Conservation (phyloP, 805 yeast genomes). For the Cyberlindnera misumaiensis region DNA sequence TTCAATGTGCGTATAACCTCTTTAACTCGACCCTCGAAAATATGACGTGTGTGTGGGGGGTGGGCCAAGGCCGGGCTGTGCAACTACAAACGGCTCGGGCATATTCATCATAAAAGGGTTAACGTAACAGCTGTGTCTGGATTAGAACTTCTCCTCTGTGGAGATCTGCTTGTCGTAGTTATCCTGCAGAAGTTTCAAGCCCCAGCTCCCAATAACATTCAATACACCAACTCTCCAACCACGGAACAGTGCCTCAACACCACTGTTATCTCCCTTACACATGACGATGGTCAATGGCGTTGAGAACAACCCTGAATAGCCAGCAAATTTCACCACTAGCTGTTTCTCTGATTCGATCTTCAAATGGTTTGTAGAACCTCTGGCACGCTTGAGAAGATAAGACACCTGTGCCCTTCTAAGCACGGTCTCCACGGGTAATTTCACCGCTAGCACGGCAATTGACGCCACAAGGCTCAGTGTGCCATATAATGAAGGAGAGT, state of each 20-base stretch:
- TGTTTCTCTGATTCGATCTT: conserved; percentile 39
- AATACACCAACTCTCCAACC: conserved; percentile 90
- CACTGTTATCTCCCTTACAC: conserved; percentile 35
- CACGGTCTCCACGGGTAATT: conserved; percentile 82
- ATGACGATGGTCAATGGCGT: conserved; percentile 42
- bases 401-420: conserved; percentile 78
- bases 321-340: conserved; percentile 53
- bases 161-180: conserved; percentile 37
- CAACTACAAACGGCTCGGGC: not conserved
- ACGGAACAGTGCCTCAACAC: conserved; percentile 55
- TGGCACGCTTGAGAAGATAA: conserved; percentile 37
- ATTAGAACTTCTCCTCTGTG: conserved; percentile 35
- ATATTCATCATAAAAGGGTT: not conserved
- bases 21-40: too few relatives aligned
- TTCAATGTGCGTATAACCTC: too few relatives aligned
- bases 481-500: conserved; percentile 55
- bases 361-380: conserved; percentile 24
- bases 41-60: too few relatives aligned
- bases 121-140: not conserved
- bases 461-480: conserved; percentile 54
- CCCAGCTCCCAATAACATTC: conserved; percentile 79
- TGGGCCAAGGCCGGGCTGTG: not conserved
- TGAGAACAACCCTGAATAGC: conserved; percentile 47
- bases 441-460: conserved; percentile 61
- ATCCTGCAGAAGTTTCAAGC: conserved; percentile 52